These are phyloP conservation scores for Ophiobolus disseminans DNA, from an alignment of 2,329 filamentous ascomycete genomes.

Conservation along the genomic window DNA sequence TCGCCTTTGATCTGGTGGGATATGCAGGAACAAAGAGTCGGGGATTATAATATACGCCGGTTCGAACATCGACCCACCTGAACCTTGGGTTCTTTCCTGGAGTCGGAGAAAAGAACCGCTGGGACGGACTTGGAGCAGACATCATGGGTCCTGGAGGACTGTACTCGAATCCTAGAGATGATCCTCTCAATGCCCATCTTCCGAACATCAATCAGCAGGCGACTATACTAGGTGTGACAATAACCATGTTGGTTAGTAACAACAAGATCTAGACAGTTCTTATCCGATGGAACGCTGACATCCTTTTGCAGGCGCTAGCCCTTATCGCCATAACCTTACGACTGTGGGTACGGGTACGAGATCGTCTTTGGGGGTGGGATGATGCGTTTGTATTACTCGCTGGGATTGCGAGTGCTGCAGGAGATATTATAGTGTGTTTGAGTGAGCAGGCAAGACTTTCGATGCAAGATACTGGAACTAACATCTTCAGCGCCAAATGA, in stretches of 20 bases:
- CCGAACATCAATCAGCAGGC: constrained; percentile 38
- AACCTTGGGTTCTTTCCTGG: too few relatives aligned
- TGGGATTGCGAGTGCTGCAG: constrained; percentile 27
- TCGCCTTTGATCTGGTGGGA: too few relatives aligned
- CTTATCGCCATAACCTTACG: constrained; percentile 37
- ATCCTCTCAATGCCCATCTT: constrained; percentile 38
- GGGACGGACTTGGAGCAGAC: not conserved
- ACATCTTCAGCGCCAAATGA: constrained; percentile 34
- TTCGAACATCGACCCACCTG: too few relatives aligned
- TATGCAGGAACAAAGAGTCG: too few relatives aligned
- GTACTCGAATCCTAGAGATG: constrained; percentile 16
- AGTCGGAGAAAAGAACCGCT: not conserved
- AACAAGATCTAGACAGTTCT: not conserved
- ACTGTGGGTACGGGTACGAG: constrained; percentile 38
- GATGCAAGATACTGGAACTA: constrained; percentile 2
- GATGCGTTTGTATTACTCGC: constrained; percentile 44
- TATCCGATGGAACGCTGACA: constrained; percentile 4
- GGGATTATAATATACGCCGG: too few relatives aligned
- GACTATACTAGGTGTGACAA: constrained; percentile 36
- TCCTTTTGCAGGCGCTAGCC: constrained; percentile 28
- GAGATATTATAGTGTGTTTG: constrained; percentile 38
- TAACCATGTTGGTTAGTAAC: constrained; percentile 41
- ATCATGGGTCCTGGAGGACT: not conserved
- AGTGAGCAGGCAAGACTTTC: constrained; percentile 29
- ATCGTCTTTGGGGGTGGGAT: constrained; percentile 46